Base-by-base conservation (phyloP, 768 basidiomycete genomes). In the Trametes meyenii region DNA sequence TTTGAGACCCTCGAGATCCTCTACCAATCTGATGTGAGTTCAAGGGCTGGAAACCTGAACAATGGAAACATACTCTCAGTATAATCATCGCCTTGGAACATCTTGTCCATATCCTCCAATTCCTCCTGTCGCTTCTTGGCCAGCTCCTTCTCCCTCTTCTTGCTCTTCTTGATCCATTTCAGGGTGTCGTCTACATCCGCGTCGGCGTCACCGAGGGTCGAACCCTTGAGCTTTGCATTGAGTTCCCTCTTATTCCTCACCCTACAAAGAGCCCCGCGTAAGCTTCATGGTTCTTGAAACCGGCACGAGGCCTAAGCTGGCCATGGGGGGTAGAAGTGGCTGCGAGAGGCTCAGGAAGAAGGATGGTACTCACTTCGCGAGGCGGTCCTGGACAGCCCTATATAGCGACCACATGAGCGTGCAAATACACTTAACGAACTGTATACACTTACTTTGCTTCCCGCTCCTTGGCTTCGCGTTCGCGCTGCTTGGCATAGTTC, bases 241-340 rank as follows among this genome's bases (percentile, higher is more conserved):
- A 98, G 88, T 76, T 97, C 96, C 70, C 87, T 86, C 76, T 89
- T 85, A 81, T 98, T 98, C 78, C 90, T 89, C 77, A 95, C 90
- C 86, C 91, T 94, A 78, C 42, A 67, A 58, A 66, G 50, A 69
- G 45, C 48, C 48, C 38, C 58, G 56, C 56, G 79, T 75, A 71
- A 80, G 76, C 73, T 72, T 73, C 16, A 43, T 12, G 36, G 58
- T 49, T 72, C 68, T 63, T 55, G 56, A 76, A 83, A 76, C 82
- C 82, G 75, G 78, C 70, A 45, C 43, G 57, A 55, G 64, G 67
- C 71, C 73, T 70, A 69, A 38, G 70, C 67, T 72, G 66, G 71
- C 69, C 70, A 67, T 53, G 63, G 50, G 64, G 61, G 60, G 69
- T 72, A 72, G 70, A 74, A 75, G 72, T 60, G 62, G 55, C 61